Conservation (phyloP, 2,329 filamentous ascomycete genomes). For the Pezicula radicicola region DNA sequence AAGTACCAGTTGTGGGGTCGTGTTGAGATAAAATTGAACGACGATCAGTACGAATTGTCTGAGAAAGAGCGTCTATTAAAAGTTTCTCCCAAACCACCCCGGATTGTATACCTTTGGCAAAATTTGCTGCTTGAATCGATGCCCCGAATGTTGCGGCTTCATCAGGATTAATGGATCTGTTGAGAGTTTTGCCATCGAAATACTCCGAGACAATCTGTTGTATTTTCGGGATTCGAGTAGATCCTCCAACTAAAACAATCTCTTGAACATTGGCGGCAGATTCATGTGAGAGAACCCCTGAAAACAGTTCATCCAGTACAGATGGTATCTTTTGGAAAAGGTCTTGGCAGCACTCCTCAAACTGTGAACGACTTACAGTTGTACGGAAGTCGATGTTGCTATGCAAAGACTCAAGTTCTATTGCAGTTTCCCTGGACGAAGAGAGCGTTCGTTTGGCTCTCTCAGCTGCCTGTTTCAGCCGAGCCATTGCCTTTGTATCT, state of each 20-base stretch:
- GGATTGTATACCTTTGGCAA: not conserved
- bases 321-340: not conserved
- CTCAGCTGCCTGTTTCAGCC: no score
- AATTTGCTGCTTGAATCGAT: not conserved
- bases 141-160: slow-evolving; percentile 2
- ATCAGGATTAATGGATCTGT: not conserved
- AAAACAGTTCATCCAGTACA: slow-evolving; percentile 1
- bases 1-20: no score
- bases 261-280: slow-evolving; percentile 6
- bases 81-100: no score
- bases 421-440: no score
- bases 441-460: no score
- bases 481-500: not conserved
- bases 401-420: no score
- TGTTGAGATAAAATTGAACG: no score
- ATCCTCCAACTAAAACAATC: slow-evolving; percentile 9
- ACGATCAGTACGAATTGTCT: not conserved
- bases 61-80: not conserved
- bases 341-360: not conserved
- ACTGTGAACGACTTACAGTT: not conserved
- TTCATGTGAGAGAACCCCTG: not conserved
- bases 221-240: slow-evolving; percentile 1
- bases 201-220: slow-evolving; percentile 4
- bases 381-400: no score
- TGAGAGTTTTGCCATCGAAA: slow-evolving; percentile 2